Conservation (phyloP, 257 asterid species). For the Plectranthus barbatus region DNA sequence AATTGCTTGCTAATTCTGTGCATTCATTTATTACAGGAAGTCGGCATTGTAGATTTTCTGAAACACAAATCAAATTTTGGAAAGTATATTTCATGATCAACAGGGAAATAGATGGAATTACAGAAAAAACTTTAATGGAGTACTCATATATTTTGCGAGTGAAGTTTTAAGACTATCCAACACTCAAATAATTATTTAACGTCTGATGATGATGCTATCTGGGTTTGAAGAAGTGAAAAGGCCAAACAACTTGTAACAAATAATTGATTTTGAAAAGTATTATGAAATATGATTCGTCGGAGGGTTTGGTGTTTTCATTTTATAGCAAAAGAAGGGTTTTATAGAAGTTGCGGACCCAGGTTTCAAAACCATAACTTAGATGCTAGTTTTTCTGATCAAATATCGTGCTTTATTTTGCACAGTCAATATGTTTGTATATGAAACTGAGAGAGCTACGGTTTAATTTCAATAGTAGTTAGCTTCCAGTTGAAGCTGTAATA, state of each 20-base stretch:
- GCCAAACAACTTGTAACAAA: no score
- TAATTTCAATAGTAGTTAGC: not conserved
- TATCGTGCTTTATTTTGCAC: no score
- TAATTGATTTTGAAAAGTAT: no score
- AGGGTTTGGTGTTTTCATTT: no score
- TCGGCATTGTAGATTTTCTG: not conserved
- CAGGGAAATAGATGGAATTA: not conserved
- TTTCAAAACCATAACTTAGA: no score
- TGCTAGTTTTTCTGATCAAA: no score
- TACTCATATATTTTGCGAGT: not conserved
- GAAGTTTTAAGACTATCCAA: not conserved
- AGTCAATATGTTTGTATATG: no score
- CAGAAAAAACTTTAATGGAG: not conserved
- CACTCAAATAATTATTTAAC: not conserved
- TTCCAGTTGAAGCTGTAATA: slow-evolving; percentile 11
- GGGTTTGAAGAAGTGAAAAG: not conserved
- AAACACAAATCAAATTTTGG: not conserved
- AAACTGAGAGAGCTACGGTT: no score
- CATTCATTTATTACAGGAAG: not conserved
- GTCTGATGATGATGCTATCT: no score
- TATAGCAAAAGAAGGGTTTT: no score
- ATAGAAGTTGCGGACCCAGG: no score
- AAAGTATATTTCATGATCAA: not conserved
- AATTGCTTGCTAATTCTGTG: not conserved
- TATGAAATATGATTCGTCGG: no score